These are phyloP conservation scores for Vinca major DNA, from an alignment of 305 asterid genomes.

Conservation along the genomic window DNA sequence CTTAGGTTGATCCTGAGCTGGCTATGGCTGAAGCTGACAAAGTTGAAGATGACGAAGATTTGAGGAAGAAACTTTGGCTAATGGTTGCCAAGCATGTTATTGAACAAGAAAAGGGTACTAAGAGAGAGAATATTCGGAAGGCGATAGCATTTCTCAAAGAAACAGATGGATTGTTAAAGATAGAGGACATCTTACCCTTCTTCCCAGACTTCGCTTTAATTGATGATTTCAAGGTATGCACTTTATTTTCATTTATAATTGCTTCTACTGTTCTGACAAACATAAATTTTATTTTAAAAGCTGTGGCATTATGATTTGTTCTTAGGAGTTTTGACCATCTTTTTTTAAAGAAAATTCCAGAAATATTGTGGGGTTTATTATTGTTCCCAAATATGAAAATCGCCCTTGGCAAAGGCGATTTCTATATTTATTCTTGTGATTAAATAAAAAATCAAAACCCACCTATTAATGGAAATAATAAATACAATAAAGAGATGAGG, in stretches of 20 bases:
- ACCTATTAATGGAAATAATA: background rate
- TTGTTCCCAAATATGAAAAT: too few species aligned
- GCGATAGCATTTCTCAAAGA: constrained; percentile 98
- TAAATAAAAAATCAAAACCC: background rate
- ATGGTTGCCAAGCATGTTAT: constrained; percentile 97
- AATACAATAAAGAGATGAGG: background rate
- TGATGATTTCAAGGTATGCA: constrained; percentile 83
- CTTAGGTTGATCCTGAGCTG: constrained; percentile 88
- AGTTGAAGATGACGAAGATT: constrained; percentile 96
- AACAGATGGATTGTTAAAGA: constrained; percentile 90
- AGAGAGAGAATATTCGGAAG: constrained; percentile 94
- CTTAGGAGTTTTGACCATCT: background rate
- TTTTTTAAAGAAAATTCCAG: too few species aligned
- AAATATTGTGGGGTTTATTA: too few species aligned
- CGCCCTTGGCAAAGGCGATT: too few species aligned
- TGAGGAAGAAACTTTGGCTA: constrained; percentile 94
- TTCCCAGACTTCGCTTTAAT: constrained; percentile 93
- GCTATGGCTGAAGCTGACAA: constrained; percentile 99
- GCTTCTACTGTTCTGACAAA: background rate
- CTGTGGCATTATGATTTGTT: background rate
- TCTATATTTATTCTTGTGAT: constrained; percentile 2
- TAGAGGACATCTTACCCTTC: constrained; percentile 94
- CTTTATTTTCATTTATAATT: constrained; percentile 1
- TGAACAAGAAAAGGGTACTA: constrained; percentile 92
- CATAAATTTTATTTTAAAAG: background rate